Evolutionary conservation across 371 early-diverging fungal genomes (phyloP).

Genomic region (Mucor piriformis): DNA sequence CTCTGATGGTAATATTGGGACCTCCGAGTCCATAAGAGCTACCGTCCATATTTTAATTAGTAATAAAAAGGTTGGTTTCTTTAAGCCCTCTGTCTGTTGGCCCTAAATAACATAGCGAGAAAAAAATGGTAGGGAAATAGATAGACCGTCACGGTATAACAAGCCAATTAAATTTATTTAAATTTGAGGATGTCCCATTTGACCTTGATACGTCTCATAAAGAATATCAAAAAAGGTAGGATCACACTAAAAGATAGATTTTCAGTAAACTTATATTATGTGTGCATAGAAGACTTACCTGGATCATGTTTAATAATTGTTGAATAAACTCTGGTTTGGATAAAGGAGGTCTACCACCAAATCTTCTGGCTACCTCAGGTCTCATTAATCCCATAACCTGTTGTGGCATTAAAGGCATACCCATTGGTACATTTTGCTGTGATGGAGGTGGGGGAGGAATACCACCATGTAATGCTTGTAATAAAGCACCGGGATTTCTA

Average conservation of each 20-base stretch:
- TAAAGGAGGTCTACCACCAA: slow-evolving; percentile 25
- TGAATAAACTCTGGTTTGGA: slow-evolving; percentile 58
- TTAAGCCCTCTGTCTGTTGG: too few species aligned
- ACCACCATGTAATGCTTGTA: slow-evolving; percentile 48
- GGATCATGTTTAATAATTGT: slow-evolving; percentile 46
- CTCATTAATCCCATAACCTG: slow-evolving; percentile 32
- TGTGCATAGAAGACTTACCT: slow-evolving; percentile 29
- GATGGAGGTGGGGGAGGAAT: slow-evolving; percentile 20
- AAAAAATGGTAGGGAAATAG: background rate
- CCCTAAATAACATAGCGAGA: background rate
- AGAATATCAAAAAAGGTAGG: slow-evolving; percentile 35
- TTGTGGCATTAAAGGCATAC: slow-evolving; percentile 30
- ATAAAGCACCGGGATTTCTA: slow-evolving; percentile 38
- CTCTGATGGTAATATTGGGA: slow-evolving; percentile 75
- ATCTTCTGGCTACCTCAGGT: slow-evolving; percentile 32
- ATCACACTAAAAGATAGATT: slow-evolving; percentile 28
- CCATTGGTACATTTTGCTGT: slow-evolving; percentile 21
- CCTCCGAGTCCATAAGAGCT: slow-evolving; percentile 53
- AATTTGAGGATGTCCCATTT: slow-evolving; percentile 6
- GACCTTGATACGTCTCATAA: slow-evolving; percentile 33
- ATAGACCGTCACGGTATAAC: background rate
- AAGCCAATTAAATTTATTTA: background rate
- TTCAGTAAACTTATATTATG: background rate
- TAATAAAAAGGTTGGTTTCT: background rate
- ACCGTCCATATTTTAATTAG: slow-evolving; percentile 10